Evolutionary conservation across 1,284 basidiomycete species (phyloP), one percentile per base, ranked within the genome.

Genomic region (Cystobasidium slooffiae): DNA sequence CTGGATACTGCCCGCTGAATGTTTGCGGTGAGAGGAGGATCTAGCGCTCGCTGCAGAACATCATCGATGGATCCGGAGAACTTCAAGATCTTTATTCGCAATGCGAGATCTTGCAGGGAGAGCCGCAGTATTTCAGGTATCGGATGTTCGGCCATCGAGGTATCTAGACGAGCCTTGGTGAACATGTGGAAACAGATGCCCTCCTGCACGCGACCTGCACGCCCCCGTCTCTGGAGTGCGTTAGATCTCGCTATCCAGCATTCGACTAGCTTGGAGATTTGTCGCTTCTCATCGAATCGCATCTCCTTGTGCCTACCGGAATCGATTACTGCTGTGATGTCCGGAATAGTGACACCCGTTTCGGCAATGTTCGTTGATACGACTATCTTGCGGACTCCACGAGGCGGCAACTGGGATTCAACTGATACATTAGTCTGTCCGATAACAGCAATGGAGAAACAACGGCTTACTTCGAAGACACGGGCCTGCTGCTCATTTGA

Each of bases 241-340:
- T 98, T 99, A 81, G 93, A 97, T 81, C 87, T 89, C 1, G 96
- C 92, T 68, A 99, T 89, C 79, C 92, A 98, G 0, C 93, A 94
- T 82, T 99, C 95, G 3, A 96, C 88, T 16, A 99, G 85, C 20
- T 94, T 88, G 74, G 93, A 97, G 69, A 98, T 89, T 80, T 99
- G 96, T 7, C 96, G 88, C 84, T 98, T 99, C 84, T 99, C 97
- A 81, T 99, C 96, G 80, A 95, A 99, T 90, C 91, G 88, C 90
- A 96, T 95, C 84, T 82, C 86, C 76, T 92, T 87, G 81, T 99
- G 95, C 81, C 94, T 95, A 62, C 97, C 97, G 0, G 90, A 88
- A 82, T 99, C 97, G 73, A 99, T 95, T 14, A 99, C 97, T 79
- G 94, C 96, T 2, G 96, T 98, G 74, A 98, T 93, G 80, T 99